Evolutionary conservation across 2,329 filamentous ascomycete species (phyloP).

Genomic region (Pseudocercospora fijiensis): DNA sequence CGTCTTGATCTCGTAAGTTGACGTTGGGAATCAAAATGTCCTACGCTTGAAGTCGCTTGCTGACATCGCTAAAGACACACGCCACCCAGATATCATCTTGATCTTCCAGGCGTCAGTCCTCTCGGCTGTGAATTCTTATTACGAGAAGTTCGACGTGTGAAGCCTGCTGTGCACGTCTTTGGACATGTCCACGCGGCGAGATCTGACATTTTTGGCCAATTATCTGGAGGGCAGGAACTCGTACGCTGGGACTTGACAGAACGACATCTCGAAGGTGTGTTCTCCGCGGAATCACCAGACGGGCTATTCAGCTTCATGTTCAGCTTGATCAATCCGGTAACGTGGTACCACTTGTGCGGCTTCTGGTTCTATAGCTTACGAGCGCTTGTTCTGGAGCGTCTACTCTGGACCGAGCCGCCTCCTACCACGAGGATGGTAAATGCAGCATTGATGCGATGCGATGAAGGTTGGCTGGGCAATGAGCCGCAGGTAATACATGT

Average conservation of each 20-base stretch:
- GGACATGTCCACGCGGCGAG: slow-evolving; percentile 75
- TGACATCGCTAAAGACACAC: slow-evolving; percentile 53
- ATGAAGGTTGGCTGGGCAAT: slow-evolving; percentile 52
- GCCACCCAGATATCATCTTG: slow-evolving; percentile 70
- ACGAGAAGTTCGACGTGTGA: slow-evolving; percentile 70
- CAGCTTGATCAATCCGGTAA: slow-evolving; percentile 40
- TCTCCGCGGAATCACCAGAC: slow-evolving; percentile 39
- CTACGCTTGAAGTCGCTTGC: neutral
- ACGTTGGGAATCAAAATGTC: neutral
- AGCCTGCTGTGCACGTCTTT: slow-evolving; percentile 75
- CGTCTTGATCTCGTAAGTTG: slow-evolving; percentile 64
- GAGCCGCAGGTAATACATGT: slow-evolving; percentile 41
- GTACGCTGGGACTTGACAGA: slow-evolving; percentile 76
- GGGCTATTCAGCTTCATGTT: slow-evolving; percentile 35
- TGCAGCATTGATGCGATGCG: slow-evolving; percentile 55
- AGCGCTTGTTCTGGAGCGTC: slow-evolving; percentile 55
- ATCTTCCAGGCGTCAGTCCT: slow-evolving; percentile 55
- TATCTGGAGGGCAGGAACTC: slow-evolving; percentile 61
- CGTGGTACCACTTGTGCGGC: slow-evolving; percentile 57
- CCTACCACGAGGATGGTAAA: slow-evolving; percentile 57
- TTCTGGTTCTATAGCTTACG: slow-evolving; percentile 30
- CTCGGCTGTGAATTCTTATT: slow-evolving; percentile 69
- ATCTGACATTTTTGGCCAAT: slow-evolving; percentile 28
- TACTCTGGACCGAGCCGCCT: slow-evolving; percentile 52
- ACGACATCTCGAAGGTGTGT: slow-evolving; percentile 66